Evolutionary conservation across 345 rosid genomes (phyloP).

Genomic region (Adansonia digitata): DNA sequence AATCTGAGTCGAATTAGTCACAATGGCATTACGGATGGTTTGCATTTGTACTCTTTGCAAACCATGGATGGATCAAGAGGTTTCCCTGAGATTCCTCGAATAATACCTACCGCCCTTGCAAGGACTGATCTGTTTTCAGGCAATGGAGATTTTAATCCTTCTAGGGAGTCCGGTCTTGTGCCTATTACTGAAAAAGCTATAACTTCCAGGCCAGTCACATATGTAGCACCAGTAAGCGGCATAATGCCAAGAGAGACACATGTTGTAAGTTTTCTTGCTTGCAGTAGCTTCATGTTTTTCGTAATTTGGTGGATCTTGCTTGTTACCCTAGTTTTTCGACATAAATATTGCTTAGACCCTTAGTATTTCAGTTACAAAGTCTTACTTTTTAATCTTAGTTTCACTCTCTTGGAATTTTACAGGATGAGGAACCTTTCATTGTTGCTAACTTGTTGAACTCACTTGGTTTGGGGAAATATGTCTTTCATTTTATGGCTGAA

Average conservation of each 20-base stretch:
- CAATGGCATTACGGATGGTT: not conserved
- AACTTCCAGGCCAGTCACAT: constrained; percentile 12
- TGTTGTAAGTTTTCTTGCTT: constrained; percentile 30
- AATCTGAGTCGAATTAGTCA: constrained; percentile 11
- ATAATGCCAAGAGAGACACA: constrained; percentile 14
- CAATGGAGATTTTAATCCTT: constrained; percentile 6
- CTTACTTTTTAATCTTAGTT: not conserved
- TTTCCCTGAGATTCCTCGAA: constrained; percentile 22
- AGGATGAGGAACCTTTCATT: constrained; percentile 33
- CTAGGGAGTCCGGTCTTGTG: not conserved
- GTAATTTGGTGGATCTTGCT: constrained; percentile 3
- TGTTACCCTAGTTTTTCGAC: not conserved
- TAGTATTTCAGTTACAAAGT: no score
- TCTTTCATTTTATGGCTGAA: constrained; percentile 39
- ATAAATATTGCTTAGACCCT: not conserved
- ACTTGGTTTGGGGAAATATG: constrained; percentile 50
- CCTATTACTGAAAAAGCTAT: not conserved
- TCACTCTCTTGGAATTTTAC: constrained; percentile 10
- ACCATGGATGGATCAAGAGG: constrained; percentile 14
- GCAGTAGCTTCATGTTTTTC: not conserved
- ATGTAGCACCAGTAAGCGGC: constrained; percentile 12
- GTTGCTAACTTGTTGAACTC: constrained; percentile 40
- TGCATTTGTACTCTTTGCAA: constrained; percentile 21
- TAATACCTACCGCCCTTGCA: constrained; percentile 2
- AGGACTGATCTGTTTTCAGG: constrained; percentile 1